Conservation (phyloP, 2,329 filamentous ascomycete genomes). For the Akanthomyces uredinophilus region DNA sequence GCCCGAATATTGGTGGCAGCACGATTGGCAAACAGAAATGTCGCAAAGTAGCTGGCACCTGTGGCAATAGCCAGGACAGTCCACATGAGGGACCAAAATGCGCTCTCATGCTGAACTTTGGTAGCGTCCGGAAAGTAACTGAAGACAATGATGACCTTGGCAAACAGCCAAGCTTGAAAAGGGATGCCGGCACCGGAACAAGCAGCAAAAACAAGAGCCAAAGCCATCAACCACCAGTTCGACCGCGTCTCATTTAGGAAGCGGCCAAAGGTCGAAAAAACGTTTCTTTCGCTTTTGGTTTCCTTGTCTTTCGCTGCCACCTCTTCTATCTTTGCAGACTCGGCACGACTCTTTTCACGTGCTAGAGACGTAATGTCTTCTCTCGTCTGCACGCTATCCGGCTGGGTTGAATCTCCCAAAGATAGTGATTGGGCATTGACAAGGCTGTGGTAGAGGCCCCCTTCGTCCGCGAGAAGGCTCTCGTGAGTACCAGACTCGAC, state of each 20-base stretch:
- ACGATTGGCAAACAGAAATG: slow-evolving; percentile 35
- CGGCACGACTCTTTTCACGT: slow-evolving; percentile 42
- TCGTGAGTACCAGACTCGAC: slow-evolving; percentile 74
- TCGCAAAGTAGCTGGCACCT: slow-evolving; percentile 47
- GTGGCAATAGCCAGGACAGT: slow-evolving; percentile 50
- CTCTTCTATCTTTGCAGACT: slow-evolving; percentile 31
- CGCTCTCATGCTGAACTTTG: slow-evolving; percentile 36
- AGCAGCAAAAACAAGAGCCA: slow-evolving; percentile 45
- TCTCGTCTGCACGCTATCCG: slow-evolving; percentile 36
- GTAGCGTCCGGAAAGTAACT: slow-evolving; percentile 25
- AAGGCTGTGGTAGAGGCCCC: slow-evolving; percentile 63
- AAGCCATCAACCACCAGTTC: slow-evolving; percentile 47
- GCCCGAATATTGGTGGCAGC: slow-evolving; percentile 46
- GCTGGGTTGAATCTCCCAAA: slow-evolving; percentile 36
- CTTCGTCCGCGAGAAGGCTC: slow-evolving; percentile 55
- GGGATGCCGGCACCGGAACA: slow-evolving; percentile 41
- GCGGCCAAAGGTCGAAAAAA: slow-evolving; percentile 50
- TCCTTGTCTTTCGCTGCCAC: slow-evolving; percentile 26
- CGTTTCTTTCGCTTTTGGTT: slow-evolving; percentile 31
- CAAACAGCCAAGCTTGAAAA: slow-evolving; percentile 51
- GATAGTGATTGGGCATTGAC: slow-evolving; percentile 59
- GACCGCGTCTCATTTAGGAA: slow-evolving; percentile 52
- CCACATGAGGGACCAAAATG: slow-evolving; percentile 65
- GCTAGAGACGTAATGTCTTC: slow-evolving; percentile 37
- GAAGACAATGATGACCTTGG: slow-evolving; percentile 48